These are phyloP conservation scores for Urochloa ruziziensis DNA, from an alignment of 176 grass and related monocot genomes.

Conservation along the genomic window DNA sequence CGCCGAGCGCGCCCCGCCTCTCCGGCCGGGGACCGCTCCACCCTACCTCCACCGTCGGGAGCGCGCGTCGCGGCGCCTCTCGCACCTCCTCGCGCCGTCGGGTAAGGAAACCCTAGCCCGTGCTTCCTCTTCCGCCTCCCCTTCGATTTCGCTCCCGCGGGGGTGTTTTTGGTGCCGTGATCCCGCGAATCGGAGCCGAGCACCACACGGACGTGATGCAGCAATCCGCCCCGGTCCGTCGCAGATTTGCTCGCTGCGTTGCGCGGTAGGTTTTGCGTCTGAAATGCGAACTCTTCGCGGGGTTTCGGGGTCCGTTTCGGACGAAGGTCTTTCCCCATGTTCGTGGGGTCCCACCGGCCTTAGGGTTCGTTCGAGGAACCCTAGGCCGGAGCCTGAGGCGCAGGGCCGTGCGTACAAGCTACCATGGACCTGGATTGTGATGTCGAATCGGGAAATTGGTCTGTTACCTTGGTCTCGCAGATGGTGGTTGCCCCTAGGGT, in stretches of 20 bases:
- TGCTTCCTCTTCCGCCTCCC: neutral
- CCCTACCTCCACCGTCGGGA: neutral
- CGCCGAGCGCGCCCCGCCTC: neutral
- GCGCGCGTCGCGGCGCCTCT: neutral
- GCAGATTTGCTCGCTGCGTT: neutral
- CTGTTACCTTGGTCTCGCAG: neutral
- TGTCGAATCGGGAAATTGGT: neutral
- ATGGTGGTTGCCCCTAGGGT: neutral
- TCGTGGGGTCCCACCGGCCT: too few relatives aligned
- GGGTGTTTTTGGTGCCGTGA: neutral
- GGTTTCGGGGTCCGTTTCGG: neutral
- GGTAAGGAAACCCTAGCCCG: neutral
- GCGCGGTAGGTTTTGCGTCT: neutral
- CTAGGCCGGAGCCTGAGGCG: neutral
- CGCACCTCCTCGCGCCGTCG: neutral
- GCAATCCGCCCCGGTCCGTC: neutral
- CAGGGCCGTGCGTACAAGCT: neutral
- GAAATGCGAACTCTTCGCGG: neutral
- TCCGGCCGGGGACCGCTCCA: neutral
- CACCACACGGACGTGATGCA: too few relatives aligned
- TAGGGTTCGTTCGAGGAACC: neutral
- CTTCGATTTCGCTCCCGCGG: neutral
- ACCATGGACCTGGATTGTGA: neutral
- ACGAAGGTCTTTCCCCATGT: neutral
- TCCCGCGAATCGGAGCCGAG: neutral